Evolutionary conservation across 2,329 filamentous ascomycete species (phyloP).

Genomic region (Fragosphaeria purpurea): DNA sequence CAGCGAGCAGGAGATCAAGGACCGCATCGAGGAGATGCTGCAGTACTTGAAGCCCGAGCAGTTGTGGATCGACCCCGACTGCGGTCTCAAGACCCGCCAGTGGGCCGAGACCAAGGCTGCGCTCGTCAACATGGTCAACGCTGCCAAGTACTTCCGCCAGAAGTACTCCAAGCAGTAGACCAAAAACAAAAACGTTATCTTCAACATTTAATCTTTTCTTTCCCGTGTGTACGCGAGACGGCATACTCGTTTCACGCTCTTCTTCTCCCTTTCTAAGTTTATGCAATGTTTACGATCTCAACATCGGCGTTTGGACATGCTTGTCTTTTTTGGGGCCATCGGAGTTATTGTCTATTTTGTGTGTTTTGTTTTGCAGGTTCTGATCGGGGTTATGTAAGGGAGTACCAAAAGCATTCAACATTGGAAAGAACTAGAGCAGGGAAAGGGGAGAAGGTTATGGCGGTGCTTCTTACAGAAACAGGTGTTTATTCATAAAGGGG

Average conservation of each 20-base stretch:
- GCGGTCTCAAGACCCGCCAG: conserved; percentile 96
- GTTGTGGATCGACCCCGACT: conserved; percentile 99
- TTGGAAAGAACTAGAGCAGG: conserved; percentile 11
- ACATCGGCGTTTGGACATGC: conserved; percentile 15
- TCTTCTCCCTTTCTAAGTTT: conserved; percentile 1
- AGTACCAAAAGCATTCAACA: conserved; percentile 12
- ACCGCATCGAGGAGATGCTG: conserved; percentile 96
- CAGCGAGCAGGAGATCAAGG: conserved; percentile 95
- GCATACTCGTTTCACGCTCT: conserved; percentile 9
- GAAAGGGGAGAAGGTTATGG: not conserved
- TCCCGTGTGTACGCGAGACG: conserved; percentile 11
- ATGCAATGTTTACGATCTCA: conserved; percentile 11
- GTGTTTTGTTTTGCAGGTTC: conserved; percentile 4
- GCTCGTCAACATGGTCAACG: conserved; percentile 92
- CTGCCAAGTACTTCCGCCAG: conserved; percentile 90
- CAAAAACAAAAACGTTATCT: not conserved
- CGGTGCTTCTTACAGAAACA: conserved; percentile 4
- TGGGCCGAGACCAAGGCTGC: conserved; percentile 98
- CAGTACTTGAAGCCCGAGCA: conserved; percentile 94
- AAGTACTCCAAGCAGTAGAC: conserved; percentile 62
- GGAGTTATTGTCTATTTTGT: conserved; percentile 13
- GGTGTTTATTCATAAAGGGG: conserved; percentile 6
- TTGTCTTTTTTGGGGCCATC: too few species aligned
- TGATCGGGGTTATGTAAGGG: not conserved
- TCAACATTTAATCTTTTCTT: not conserved